Percentiles rank a stretch among this genome's conserved stretches.
Evolutionary conservation across 345 rosid genomes (phyloP).

Genomic region (Crucihimalaya himalaica): DNA sequence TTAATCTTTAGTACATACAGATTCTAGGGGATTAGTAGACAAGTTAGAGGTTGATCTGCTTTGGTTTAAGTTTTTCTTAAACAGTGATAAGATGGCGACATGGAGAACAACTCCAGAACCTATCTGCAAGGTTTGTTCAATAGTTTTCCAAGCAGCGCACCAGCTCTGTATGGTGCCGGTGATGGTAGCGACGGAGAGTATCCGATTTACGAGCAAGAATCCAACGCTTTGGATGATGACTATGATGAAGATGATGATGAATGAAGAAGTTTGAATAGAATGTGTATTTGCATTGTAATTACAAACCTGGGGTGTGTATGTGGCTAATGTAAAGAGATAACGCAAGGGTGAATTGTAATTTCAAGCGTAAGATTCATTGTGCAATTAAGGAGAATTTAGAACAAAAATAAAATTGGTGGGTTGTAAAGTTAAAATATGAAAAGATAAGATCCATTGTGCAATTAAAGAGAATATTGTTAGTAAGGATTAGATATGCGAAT

Average conservation of each 20-base stretch:
- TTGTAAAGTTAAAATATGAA: neutral
- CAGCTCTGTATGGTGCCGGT: slow-evolving; percentile 35
- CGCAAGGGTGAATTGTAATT: neutral
- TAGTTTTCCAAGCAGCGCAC: slow-evolving; percentile 56
- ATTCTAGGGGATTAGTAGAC: neutral
- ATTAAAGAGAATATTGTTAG: slow-evolving; percentile 16
- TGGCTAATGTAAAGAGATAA: neutral
- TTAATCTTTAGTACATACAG: neutral
- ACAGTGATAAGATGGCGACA: slow-evolving; percentile 45
- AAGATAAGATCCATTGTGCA: neutral
- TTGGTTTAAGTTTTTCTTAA: slow-evolving; percentile 21
- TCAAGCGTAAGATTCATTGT: neutral
- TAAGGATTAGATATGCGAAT: slow-evolving; percentile 24
- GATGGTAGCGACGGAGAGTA: slow-evolving; percentile 69
- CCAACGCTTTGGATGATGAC: slow-evolving; percentile 48
- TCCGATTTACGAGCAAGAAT: slow-evolving; percentile 77
- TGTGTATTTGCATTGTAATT: slow-evolving; percentile 16
- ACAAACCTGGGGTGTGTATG: neutral
- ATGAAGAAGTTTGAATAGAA: slow-evolving; percentile 2
- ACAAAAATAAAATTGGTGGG: neutral
- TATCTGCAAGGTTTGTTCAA: slow-evolving; percentile 85
- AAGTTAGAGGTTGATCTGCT: neutral
- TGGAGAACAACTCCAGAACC: slow-evolving; percentile 67
- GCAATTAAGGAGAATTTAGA: neutral
- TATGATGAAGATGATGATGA: slow-evolving; percentile 33